These are phyloP conservation scores for Zymoseptoria pseudotritici DNA, from an alignment of 2,329 filamentous ascomycete genomes.

Conservation along the genomic window DNA sequence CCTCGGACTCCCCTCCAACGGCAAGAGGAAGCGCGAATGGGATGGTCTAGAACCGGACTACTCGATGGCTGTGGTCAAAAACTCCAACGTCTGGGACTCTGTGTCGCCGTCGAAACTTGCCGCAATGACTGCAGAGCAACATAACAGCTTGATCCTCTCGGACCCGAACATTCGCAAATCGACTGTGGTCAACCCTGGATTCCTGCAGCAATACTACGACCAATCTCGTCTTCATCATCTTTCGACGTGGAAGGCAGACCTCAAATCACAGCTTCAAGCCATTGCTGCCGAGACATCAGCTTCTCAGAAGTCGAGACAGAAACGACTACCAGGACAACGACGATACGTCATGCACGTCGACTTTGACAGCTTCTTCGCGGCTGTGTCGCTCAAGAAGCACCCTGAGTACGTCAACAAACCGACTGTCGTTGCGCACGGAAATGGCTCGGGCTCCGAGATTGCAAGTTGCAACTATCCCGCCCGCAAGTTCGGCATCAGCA, in stretches of 20 bases:
- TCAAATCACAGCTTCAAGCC: slow-evolving; percentile 81
- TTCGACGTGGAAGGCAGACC: slow-evolving; percentile 90
- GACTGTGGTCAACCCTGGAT: slow-evolving; percentile 86
- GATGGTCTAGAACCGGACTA: slow-evolving; percentile 19
- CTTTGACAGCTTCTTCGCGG: slow-evolving; percentile 97
- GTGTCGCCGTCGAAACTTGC: slow-evolving; percentile 30
- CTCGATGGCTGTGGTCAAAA: slow-evolving; percentile 25
- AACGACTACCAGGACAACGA: slow-evolving; percentile 55
- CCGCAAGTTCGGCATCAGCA: slow-evolving; percentile 77
- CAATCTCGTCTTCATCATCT: slow-evolving; percentile 92
- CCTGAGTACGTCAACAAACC: slow-evolving; percentile 66
- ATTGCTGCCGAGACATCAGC: slow-evolving; percentile 62
- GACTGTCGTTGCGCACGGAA: slow-evolving; percentile 79
- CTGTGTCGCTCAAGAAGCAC: slow-evolving; percentile 77
- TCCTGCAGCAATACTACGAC: slow-evolving; percentile 88
- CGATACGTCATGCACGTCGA: slow-evolving; percentile 91
- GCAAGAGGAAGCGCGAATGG: slow-evolving; percentile 21
- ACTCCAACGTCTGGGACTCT: slow-evolving; percentile 23
- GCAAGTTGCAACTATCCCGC: slow-evolving; percentile 96
- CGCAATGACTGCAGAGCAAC: slow-evolving; percentile 75
- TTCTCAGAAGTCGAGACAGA: slow-evolving; percentile 44
- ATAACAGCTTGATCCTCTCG: slow-evolving; percentile 76
- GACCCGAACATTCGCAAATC: slow-evolving; percentile 83
- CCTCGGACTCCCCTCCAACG: slow-evolving; percentile 9
- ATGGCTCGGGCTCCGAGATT: slow-evolving; percentile 82